phyloP scores from a whole-genome alignment of 805 yeast species.

The Scheffersomyces amazonensis region DNA sequence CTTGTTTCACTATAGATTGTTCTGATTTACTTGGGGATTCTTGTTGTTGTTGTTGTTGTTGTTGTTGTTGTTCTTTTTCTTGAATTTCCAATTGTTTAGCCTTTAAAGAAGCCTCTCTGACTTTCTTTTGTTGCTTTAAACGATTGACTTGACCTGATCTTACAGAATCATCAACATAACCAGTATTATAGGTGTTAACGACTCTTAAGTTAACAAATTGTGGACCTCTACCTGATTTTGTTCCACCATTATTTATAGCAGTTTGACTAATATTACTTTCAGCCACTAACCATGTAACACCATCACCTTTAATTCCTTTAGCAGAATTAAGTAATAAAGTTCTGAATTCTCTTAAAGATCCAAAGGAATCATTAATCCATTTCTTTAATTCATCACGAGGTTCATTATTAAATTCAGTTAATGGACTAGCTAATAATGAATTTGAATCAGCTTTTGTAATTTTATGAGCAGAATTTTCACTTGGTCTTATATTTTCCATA shows the following conservation, averaged over 20 bases:
- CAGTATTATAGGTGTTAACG: constrained; percentile 85
- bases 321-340: constrained; percentile 69
- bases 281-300: constrained; percentile 87
- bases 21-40: background rate
- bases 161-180: constrained; percentile 68
- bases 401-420: constrained; percentile 29
- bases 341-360: constrained; percentile 73
- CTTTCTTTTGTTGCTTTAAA: constrained; percentile 35
- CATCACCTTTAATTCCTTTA: constrained; percentile 77
- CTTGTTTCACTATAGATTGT: background rate
- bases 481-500: constrained; percentile 41
- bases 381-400: constrained; percentile 37
- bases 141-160: constrained; percentile 50
- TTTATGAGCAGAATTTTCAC: constrained; percentile 7
- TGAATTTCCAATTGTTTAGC: constrained; percentile 19
- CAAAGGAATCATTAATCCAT: constrained; percentile 64
- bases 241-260: constrained; percentile 1
- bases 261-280: constrained; percentile 34
- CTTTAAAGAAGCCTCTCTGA: constrained; percentile 23
- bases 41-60: background rate
- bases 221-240: constrained; percentile 12
- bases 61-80: constrained; percentile 3
- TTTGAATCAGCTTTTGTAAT: constrained; percentile 16
- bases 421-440: constrained; percentile 47
- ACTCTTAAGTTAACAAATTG: constrained; percentile 48